phyloP scores from a whole-genome alignment of 768 basidiomycete species.

The Lactifluus echinatus region DNA sequence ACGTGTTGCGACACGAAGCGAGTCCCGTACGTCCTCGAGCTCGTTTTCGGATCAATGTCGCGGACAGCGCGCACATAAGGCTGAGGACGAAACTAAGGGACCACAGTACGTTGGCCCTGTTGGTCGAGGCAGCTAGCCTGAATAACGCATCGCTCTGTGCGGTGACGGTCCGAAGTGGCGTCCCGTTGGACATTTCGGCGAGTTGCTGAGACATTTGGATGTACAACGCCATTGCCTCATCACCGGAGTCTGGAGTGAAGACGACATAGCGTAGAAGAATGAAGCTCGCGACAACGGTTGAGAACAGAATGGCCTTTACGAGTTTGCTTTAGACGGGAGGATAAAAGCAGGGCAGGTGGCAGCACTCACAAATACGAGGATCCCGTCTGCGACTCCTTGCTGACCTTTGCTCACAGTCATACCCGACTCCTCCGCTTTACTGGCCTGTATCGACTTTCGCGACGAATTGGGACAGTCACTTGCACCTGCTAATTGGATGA shows the following conservation, averaged over 20 bases:
- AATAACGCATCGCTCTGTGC: background rate
- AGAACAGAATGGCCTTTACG: slow-evolving; percentile 10
- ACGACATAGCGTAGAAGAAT: background rate
- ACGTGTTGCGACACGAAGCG: background rate
- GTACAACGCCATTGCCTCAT: background rate
- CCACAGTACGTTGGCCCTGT: slow-evolving; percentile 11
- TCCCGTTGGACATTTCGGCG: background rate
- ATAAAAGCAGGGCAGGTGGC: background rate
- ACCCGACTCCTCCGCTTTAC: background rate
- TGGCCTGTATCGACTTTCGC: too few relatives aligned
- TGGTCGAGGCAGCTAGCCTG: background rate
- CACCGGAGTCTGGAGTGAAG: background rate
- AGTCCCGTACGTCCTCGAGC: background rate
- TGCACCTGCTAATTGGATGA: background rate
- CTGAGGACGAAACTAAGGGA: slow-evolving; percentile 9
- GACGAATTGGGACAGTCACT: too few relatives aligned
- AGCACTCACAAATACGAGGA: slow-evolving; percentile 4
- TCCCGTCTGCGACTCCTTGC: background rate
- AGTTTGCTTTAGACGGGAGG: background rate
- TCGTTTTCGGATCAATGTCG: background rate
- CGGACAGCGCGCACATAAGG: background rate
- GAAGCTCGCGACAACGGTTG: background rate
- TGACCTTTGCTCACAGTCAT: background rate
- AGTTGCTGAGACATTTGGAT: slow-evolving; percentile 12
- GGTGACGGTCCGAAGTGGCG: background rate